These are phyloP conservation scores for Exophiala phaeomuriformis DNA, from an alignment of 2,329 filamentous ascomycete species.

Conservation along the genomic window DNA sequence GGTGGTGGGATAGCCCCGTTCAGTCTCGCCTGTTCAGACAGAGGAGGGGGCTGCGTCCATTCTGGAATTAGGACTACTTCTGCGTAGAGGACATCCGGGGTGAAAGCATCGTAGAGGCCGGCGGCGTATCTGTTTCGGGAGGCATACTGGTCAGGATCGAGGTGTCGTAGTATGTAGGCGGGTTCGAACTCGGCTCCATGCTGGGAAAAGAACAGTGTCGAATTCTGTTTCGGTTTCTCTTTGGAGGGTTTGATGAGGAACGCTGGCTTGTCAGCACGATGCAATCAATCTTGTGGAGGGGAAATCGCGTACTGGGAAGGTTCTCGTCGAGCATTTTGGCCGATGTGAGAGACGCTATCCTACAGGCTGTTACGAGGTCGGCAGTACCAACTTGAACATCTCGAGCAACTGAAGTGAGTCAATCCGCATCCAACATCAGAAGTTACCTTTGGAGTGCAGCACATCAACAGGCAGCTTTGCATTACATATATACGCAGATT, in stretches of 20 bases:
- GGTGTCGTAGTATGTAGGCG: slow-evolving; percentile 71
- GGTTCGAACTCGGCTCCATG: slow-evolving; percentile 73
- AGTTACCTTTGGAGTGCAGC: background rate
- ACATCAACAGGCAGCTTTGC: background rate
- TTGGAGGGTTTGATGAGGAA: slow-evolving; percentile 53
- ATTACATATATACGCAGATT: background rate
- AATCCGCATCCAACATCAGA: too few relatives aligned
- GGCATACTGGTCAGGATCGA: slow-evolving; percentile 60
- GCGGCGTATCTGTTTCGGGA: slow-evolving; percentile 79
- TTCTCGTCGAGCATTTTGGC: slow-evolving; percentile 79
- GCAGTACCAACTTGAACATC: too few relatives aligned
- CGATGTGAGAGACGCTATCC: too few relatives aligned
- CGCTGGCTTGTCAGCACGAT: slow-evolving; percentile 35
- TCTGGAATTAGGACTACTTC: slow-evolving; percentile 79
- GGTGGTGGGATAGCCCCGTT: slow-evolving; percentile 59
- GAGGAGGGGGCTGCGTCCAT: slow-evolving; percentile 76
- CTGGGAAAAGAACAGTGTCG: slow-evolving; percentile 47
- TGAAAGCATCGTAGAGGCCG: slow-evolving; percentile 75
- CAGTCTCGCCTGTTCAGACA: slow-evolving; percentile 67
- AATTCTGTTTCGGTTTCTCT: slow-evolving; percentile 38
- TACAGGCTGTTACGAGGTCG: too few relatives aligned
- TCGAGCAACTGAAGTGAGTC: too few relatives aligned
- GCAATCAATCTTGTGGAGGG: slow-evolving; percentile 7
- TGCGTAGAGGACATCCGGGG: slow-evolving; percentile 73
- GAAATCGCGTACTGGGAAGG: slow-evolving; percentile 56